Evolutionary conservation across 805 yeast genomes (phyloP), one percentile per base, ranked within the genome.

Genomic region (Metschnikowia noctiluminum): DNA sequence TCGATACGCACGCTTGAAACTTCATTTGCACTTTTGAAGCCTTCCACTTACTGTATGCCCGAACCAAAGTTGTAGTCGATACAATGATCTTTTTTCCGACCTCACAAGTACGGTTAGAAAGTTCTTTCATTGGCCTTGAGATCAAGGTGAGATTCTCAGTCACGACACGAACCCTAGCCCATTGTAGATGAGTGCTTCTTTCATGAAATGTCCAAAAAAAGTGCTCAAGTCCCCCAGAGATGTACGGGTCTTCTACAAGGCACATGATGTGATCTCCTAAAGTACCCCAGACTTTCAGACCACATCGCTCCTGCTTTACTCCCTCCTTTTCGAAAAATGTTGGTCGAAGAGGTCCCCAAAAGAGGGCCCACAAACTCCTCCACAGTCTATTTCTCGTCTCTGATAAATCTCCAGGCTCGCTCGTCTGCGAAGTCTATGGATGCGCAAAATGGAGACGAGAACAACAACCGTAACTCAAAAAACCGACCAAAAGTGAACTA

Each of bases 291-390:
- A 21, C 21, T 21, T 21, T 21, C 21, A 21, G 4, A 21, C 21
- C 21, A 21, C 21, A 21, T 21, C 4, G 4, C 21, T 21, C 21
- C 21, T 4, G 4, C 21, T 3, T 21, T 21, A 21, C 32, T 10
- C 12, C 13, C 32, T 3, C 13, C 2, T 12, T 10, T 5, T 5
- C 6, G 32, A 38, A 31, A 40, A 16, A 73, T 73, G 78, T 61
- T 73, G 27, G 74, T 73, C 8, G 78, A 73, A 51, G 77, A 73
- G 48, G 55, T 73, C 15, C 78, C 78, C 12, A 69, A 62, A 47
- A 51, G 62, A 10, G 55, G 60, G 31, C 61, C 62, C 45, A 51
- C 69, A 10, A 65, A 64, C 35, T 54, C 62, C 30, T 63, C 75
- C 11, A 71, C 76, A 0, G 58, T 73, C 7, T 72, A 72, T 55